Base-by-base conservation (phyloP, 1,284 basidiomycete genomes). In the Malassezia obtusa region DNA sequence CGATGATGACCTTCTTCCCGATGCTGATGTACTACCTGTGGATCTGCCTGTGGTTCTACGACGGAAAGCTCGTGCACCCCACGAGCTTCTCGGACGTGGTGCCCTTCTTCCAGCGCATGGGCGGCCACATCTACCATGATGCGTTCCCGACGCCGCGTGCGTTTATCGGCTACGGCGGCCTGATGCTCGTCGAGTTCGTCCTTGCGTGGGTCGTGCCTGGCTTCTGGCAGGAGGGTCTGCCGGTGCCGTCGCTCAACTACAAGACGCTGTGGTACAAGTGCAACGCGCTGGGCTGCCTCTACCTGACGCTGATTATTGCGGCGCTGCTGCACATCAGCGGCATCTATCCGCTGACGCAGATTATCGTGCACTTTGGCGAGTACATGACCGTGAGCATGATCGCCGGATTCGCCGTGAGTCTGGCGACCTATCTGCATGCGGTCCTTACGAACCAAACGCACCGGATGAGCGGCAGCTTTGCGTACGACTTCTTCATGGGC, bases 301-400 rank as follows among this genome's bases (percentile, higher is more conserved):
- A 96, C 76, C 79, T 81, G 47, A 94, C 90, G 37, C 80, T 95
- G 71, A 74, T 83, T 67, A 84, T 87, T 49, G 83, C 87, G 44
- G 82, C 80, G 38, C 77, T 77, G 33, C 81, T 96, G 12, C 91
- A 99, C 76, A 81, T 82, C 75, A 82, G 82, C 49, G 79, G 83
- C 65, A 80, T 87, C 67, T 95, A 94, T 82, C 84, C 87, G 57
- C 82, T 99, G 50, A 90, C 87, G 12, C 84, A 86, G 75, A 88
- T 98, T 73, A 91, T 99, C 70, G 89, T 95, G 77, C 86, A 96
- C 77, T 95, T 90, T 69, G 92, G 92, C 4, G 84, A 87, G 64
- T 80, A 98, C 74, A 95, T 99, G 90, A 84, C 89, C 14, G 90
- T 95, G 40, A 84, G 86, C 15, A 92, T 94, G 80, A 86, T 94